Evolutionary conservation across 2,329 filamentous ascomycete species (phyloP).

Genomic region (Fusarium sp.): DNA sequence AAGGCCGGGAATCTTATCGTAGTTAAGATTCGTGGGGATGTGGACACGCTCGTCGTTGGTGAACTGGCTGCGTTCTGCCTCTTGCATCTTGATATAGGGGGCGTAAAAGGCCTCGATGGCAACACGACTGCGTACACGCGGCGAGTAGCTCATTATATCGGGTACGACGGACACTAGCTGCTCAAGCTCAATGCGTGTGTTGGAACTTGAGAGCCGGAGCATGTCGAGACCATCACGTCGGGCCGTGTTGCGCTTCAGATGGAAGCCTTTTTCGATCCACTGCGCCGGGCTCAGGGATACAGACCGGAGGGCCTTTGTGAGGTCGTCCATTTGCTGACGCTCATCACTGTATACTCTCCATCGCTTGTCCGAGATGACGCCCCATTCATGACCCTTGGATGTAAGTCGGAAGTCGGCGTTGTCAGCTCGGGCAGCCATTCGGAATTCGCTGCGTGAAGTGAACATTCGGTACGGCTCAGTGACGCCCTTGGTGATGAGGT

Average conservation of each 20-base stretch:
- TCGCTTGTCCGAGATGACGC: conserved; percentile 81
- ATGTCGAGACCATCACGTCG: conserved; percentile 83
- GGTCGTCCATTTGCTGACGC: conserved; percentile 73
- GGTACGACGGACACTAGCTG: conserved; percentile 70
- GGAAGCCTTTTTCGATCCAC: conserved; percentile 80
- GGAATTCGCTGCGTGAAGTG: conserved; percentile 93
- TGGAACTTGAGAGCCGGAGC: conserved; percentile 73
- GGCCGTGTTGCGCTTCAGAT: conserved; percentile 72
- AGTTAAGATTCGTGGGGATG: conserved; percentile 82
- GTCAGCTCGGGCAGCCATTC: conserved; percentile 90
- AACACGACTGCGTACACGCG: conserved; percentile 75
- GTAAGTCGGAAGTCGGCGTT: conserved; percentile 94
- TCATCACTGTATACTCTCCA: conserved; percentile 79
- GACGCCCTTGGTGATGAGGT: conserved; percentile 95
- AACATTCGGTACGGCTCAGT: conserved; percentile 99
- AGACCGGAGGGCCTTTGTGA: conserved; percentile 70
- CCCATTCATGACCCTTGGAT: conserved; percentile 78
- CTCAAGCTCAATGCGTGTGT: conserved; percentile 57
- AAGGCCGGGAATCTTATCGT: conserved; percentile 77
- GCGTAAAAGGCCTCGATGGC: conserved; percentile 87
- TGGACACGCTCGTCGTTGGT: conserved; percentile 80
- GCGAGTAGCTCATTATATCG: conserved; percentile 64
- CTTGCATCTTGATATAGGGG: conserved; percentile 84
- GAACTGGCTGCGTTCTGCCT: conserved; percentile 73
- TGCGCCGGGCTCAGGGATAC: conserved; percentile 69